These are phyloP conservation scores for Exsudoporus floridanus DNA, from an alignment of 1,284 basidiomycete genomes.

Conservation along the genomic window DNA sequence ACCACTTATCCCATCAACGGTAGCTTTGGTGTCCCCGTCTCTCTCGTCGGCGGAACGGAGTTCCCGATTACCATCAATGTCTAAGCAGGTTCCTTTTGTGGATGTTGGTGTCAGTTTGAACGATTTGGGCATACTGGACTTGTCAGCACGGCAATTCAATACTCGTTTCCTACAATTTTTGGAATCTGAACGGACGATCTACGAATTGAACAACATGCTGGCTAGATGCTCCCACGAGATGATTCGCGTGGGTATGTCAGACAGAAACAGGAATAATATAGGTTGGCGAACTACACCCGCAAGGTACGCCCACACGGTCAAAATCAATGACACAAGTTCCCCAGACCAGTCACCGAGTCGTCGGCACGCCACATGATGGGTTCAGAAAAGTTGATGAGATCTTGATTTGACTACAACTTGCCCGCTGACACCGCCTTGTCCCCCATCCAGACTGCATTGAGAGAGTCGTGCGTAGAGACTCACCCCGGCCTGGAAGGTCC, in stretches of 20 bases:
- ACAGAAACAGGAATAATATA: not conserved
- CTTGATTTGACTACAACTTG: no score
- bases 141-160: not conserved
- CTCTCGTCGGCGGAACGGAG: conserved; percentile 26
- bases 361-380: no score
- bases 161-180: not conserved
- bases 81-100: conserved; percentile 1
- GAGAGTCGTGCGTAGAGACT: no score
- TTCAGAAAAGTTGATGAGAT: no score
- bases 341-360: no score
- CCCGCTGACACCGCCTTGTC: no score
- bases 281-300: not conserved
- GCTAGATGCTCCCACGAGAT: not conserved
- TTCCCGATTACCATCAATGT: conserved; percentile 22
- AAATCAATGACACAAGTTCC: no score
- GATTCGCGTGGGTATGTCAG: not conserved
- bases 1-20: conserved; percentile 28
- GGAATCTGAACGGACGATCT: not conserved
- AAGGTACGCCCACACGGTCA: no score
- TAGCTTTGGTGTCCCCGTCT: conserved; percentile 27
- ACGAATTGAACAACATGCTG: not conserved
- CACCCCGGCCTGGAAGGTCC: no score
- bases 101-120: not conserved
- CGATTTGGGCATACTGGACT: not conserved
- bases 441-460: no score